Base-by-base conservation (phyloP, 2,329 filamentous ascomycete species). In the Periconia sp. region DNA sequence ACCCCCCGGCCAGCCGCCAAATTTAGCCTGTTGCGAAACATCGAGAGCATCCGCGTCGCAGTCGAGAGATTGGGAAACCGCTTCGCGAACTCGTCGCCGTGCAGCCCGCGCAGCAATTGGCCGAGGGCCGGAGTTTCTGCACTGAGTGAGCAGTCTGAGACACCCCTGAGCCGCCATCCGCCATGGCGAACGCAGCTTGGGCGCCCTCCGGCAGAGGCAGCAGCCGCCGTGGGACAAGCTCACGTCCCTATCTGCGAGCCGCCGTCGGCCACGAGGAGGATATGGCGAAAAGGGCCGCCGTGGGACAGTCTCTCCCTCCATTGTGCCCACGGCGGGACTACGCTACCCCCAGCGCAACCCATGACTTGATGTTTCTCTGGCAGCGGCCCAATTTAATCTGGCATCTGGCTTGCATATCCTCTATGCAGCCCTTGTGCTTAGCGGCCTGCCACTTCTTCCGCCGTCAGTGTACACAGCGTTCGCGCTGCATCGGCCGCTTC, bases 11-110 rank as follows among this genome's bases (percentile, higher is more conserved):
- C 30, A 22, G 18, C 48, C 21, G 29, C 41, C 45, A 52, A 45
- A 49, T 55, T 54, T 56, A 59, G 56, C 50, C 48, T 50, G 44
- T 52, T 49, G 42, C 50, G 43, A 59, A 57, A 52, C 48, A 30
- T 41, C 25, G 16, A 23, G 36, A 21, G 36, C 23, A n/a, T 40
- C 32, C 28, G 22, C 24, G 5, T 6, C 6, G 30, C 24, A 23
- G 30, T 24, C 39, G n/a, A 12, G 31, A 36, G 23, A 26, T 16
- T 19, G 15, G 23, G n/a, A 9, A 9, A 11, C 23, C 30, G 32
- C 23, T 30, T 30, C 22, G 17, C 12, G 18, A 28, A n/a, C 31
- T 12, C 9, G 18, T 17, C 17, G n/a, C 15, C n/a, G 29, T 12
- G 13, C 21, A 12, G 18, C 26, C 25, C 28, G 21, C 28, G 17